phyloP scores from a whole-genome alignment of 2,329 filamentous ascomycete species.

The Verruconis gallopava region DNA sequence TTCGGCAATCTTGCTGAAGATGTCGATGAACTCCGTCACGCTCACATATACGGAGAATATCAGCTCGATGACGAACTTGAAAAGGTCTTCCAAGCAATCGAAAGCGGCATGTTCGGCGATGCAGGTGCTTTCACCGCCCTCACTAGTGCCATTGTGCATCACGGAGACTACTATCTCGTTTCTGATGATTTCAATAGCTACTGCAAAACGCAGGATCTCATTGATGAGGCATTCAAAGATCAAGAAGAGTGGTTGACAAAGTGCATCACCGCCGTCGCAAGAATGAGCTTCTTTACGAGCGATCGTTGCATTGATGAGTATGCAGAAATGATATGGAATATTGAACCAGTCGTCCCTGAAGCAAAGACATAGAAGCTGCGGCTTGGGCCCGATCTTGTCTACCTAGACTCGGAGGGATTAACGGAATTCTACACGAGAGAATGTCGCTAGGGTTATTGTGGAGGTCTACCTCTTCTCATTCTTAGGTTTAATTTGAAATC shows the following conservation, averaged over 20 bases:
- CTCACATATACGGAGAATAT: slow-evolving; percentile 73
- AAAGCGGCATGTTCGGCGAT: slow-evolving; percentile 68
- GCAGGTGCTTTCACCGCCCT: slow-evolving; percentile 67
- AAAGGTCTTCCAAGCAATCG: slow-evolving; percentile 75
- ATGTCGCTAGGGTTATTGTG: too few relatives aligned
- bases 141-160: slow-evolving; percentile 72
- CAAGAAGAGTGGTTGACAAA: slow-evolving; percentile 88
- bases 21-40: slow-evolving; percentile 87
- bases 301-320: slow-evolving; percentile 96
- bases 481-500: too few relatives aligned
- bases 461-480: too few relatives aligned
- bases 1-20: slow-evolving; percentile 94
- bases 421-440: too few relatives aligned
- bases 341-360: slow-evolving; percentile 63
- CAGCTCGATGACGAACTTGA: slow-evolving; percentile 61
- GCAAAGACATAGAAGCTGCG: slow-evolving; percentile 16
- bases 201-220: slow-evolving; percentile 75
- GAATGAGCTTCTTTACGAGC: slow-evolving; percentile 96
- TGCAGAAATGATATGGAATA: slow-evolving; percentile 92
- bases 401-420: too few relatives aligned
- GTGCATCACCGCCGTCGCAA: slow-evolving; percentile 72
- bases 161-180: slow-evolving; percentile 95
- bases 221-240: slow-evolving; percentile 85
- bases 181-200: slow-evolving; percentile 97
- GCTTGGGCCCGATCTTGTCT: too few relatives aligned